A percentile compares a stretch with the other conserved stretches of the same genome.
Evolutionary conservation across 179 eudicot species (phyloP).

Genomic region (Silene vulgaris): DNA sequence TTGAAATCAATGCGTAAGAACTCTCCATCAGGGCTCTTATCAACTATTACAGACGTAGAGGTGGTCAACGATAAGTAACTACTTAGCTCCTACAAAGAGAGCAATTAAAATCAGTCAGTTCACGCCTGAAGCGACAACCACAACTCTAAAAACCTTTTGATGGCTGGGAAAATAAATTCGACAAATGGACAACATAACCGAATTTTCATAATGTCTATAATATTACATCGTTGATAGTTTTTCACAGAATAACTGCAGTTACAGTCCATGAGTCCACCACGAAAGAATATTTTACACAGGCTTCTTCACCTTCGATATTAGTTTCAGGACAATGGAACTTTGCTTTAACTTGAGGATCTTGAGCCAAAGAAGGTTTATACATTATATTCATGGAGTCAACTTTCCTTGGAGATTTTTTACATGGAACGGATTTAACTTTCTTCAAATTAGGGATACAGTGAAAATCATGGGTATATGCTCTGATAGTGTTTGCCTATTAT

Average conservation of each 20-base stretch:
- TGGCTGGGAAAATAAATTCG: background rate
- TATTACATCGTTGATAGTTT: background rate
- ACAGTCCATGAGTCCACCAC: conserved; percentile 12
- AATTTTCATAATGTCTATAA: background rate
- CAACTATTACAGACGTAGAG: conserved; percentile 72
- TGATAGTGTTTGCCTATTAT: no score
- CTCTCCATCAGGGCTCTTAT: conserved; percentile 84
- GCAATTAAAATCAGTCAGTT: conserved; percentile 7
- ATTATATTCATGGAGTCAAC: background rate
- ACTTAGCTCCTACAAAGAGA: conserved; percentile 66
- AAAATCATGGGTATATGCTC: no score
- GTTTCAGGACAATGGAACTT: background rate
- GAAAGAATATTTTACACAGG: conserved; percentile 1
- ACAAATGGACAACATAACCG: background rate
- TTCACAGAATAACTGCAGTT: conserved; percentile 10
- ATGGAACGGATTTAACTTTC: no score
- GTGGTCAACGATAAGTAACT: conserved; percentile 69
- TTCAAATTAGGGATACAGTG: no score
- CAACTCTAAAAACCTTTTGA: background rate
- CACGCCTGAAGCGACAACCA: background rate
- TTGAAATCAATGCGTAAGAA: conserved; percentile 81
- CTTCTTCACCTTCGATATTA: background rate
- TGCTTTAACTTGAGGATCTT: background rate
- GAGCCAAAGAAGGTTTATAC: conserved; percentile 5
- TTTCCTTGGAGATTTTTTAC: no score